These are phyloP conservation scores for Fusarium avenaceum DNA, from an alignment of 2,329 filamentous ascomycete genomes.

Conservation along the genomic window DNA sequence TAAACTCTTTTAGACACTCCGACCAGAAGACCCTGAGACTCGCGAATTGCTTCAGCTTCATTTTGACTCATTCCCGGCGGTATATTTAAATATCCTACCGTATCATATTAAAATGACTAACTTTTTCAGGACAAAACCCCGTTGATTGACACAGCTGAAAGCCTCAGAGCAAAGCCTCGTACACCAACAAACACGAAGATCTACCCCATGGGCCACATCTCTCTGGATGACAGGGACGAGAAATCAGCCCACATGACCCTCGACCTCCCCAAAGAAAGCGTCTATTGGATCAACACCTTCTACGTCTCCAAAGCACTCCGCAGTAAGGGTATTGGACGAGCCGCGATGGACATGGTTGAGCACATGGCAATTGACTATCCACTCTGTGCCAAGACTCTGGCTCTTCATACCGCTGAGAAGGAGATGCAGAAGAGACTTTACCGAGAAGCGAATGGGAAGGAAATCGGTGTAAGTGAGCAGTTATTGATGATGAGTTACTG, in stretches of 20 bases:
- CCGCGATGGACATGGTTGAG: slow-evolving; percentile 50
- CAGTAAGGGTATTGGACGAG: slow-evolving; percentile 47
- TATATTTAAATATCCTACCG: rapidly evolving
- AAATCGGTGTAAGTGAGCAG: slow-evolving; percentile 9
- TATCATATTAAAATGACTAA: rapidly evolving
- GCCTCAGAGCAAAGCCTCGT: slow-evolving; percentile 32
- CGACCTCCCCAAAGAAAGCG: slow-evolving; percentile 30
- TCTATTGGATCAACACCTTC: slow-evolving; percentile 52
- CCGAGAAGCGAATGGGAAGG: slow-evolving; percentile 5
- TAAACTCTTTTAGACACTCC: slow-evolving; percentile 29
- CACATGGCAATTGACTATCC: slow-evolving; percentile 47
- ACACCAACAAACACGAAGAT: slow-evolving; percentile 30
- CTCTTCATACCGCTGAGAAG: slow-evolving; percentile 48
- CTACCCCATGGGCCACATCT: slow-evolving; percentile 46
- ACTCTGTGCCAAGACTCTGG: slow-evolving; percentile 44
- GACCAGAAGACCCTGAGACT: slow-evolving; percentile 7
- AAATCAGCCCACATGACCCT: slow-evolving; percentile 29
- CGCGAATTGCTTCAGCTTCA: slow-evolving; percentile 25
- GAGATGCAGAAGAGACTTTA: slow-evolving; percentile 34
- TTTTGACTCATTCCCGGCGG: slow-evolving; percentile 33
- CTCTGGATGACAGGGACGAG: slow-evolving; percentile 40
- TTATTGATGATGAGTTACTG: rapidly evolving
- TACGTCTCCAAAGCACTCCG: slow-evolving; percentile 47
- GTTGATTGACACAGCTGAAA: slow-evolving; percentile 36
- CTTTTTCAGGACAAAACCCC: slow-evolving; percentile 20